Percentiles rank a stretch among this genome's conserved stretches.
These are phyloP conservation scores for Exophiala bonariae DNA, from an alignment of 2,329 filamentous ascomycete genomes.

Conservation along the genomic window DNA sequence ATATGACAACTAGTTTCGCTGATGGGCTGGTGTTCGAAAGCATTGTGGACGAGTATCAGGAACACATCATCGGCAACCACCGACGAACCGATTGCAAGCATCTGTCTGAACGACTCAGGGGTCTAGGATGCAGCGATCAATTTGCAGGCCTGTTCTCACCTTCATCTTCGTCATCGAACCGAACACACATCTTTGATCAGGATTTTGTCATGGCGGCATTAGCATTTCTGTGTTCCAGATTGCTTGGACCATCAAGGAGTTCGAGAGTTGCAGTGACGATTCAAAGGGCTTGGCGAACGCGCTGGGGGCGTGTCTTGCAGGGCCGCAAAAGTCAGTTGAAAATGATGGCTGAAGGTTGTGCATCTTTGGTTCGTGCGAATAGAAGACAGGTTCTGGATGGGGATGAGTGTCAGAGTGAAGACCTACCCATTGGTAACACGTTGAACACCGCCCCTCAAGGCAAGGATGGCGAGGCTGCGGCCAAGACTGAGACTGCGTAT, in stretches of 20 bases:
- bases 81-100: background rate
- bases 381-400: background rate
- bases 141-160: slow-evolving; percentile 24
- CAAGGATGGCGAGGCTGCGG: slow-evolving; percentile 1
- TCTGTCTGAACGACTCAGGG: slow-evolving; percentile 17
- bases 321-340: slow-evolving; percentile 35
- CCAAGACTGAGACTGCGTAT: background rate
- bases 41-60: slow-evolving; percentile 59
- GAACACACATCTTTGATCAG: slow-evolving; percentile 49
- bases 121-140: slow-evolving; percentile 26
- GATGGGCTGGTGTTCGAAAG: slow-evolving; percentile 54
- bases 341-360: slow-evolving; percentile 40
- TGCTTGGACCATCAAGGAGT: slow-evolving; percentile 52
- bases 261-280: slow-evolving; percentile 54
- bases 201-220: slow-evolving; percentile 59
- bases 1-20: slow-evolving; percentile 60
- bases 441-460: too few species aligned
- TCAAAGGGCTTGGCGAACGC: slow-evolving; percentile 51
- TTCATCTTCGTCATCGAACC: background rate
- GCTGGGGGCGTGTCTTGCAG: slow-evolving; percentile 23
- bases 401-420: slow-evolving; percentile 1
- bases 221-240: slow-evolving; percentile 59
- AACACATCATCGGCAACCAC: slow-evolving; percentile 26
- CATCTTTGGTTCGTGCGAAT: slow-evolving; percentile 4
- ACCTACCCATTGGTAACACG: background rate